Evolutionary conservation across 495 filamentous ascomycete genomes (phyloP), one percentile per base, ranked within the genome.

Genomic region (Daldinia vernicosa): DNA sequence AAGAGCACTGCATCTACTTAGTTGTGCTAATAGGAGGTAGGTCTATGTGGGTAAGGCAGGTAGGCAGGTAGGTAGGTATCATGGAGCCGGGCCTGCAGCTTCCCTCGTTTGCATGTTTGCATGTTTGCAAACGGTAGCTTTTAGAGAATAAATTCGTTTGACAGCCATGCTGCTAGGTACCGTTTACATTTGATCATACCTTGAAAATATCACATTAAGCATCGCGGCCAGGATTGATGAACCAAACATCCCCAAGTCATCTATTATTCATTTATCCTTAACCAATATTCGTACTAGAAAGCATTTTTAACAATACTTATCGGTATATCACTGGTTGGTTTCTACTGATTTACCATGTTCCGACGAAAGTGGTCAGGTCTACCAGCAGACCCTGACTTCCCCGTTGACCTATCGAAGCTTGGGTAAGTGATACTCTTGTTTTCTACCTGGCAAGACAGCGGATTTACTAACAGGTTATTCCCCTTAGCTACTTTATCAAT

Each of bases 371-470:
- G 83, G 79, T 79, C 81, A 69, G 78, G 86, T 82, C 88, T 97
- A 6, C 92, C 92, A n/a, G 63, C 80, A 22, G 94, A 96, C 72
- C 87, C 91, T 3, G 59, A 79, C 14, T 95, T 89, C 70, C 85
- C 87, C 15, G 77, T 81, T 3, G 82, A 91, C 70, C 79, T 97
- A 30, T 78, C 85, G 43, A 81, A 85, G 52, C 84, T 97, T 17
- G 93, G 92, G 92, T 94, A 82, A 66, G 86, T 79, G 11, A 11
- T 14, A 19, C 45, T 71, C 27, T 45, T 3, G 19, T 56, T 26
- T 53, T 33, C 40, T 55, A 63, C 30, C 27, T 57, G n/a, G 22
- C 11, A 22, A 32, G 14, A 15, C 6, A 33, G 30, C 15, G 4
- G 58, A 45, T 15, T 47, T n/a, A 28, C 69, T 76, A 24, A 80